phyloP scores from a whole-genome alignment of 2,329 filamentous ascomycete genomes.

The Pseudogymnoascus sp. region DNA sequence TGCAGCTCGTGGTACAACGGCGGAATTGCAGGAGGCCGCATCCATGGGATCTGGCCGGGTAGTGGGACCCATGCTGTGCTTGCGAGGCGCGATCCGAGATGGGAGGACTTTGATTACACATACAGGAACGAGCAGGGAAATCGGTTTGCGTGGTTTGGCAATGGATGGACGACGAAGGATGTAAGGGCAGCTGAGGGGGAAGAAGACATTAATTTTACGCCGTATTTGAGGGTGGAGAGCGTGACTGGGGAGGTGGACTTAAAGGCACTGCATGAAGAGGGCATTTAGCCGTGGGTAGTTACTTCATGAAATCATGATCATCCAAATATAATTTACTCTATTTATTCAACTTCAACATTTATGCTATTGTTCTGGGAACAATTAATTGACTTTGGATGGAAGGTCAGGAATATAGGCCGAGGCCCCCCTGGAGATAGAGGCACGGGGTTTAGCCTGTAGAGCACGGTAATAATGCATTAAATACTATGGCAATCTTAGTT shows the following conservation, averaged over 20 bases:
- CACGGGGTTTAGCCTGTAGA: too few species aligned
- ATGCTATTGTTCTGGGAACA: not conserved
- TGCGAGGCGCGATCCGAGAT: conserved; percentile 43
- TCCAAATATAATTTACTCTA: not conserved
- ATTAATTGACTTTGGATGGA: too few species aligned
- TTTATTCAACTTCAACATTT: not conserved
- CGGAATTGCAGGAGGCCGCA: conserved; percentile 48
- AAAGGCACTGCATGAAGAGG: conserved; percentile 54
- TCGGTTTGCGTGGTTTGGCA: conserved; percentile 51
- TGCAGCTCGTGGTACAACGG: conserved; percentile 68
- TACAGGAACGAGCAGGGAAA: conserved; percentile 6
- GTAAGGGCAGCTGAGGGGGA: conserved; percentile 29
- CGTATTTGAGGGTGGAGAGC: conserved; percentile 41
- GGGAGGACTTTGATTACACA: conserved; percentile 47
- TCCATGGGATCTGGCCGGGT: conserved; percentile 62
- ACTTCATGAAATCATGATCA: not conserved
- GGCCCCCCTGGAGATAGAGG: too few species aligned
- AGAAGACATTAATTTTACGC: conserved; percentile 36
- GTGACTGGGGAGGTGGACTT: conserved; percentile 48
- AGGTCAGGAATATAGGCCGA: too few species aligned
- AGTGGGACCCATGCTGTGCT: conserved; percentile 53
- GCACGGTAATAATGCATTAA: too few species aligned
- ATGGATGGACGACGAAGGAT: conserved; percentile 55
- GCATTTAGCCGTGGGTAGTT: conserved; percentile 34
- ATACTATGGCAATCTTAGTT: too few species aligned